Evolutionary conservation across 1,284 basidiomycete species (phyloP).

Genomic region (Tilletia walkeri): DNA sequence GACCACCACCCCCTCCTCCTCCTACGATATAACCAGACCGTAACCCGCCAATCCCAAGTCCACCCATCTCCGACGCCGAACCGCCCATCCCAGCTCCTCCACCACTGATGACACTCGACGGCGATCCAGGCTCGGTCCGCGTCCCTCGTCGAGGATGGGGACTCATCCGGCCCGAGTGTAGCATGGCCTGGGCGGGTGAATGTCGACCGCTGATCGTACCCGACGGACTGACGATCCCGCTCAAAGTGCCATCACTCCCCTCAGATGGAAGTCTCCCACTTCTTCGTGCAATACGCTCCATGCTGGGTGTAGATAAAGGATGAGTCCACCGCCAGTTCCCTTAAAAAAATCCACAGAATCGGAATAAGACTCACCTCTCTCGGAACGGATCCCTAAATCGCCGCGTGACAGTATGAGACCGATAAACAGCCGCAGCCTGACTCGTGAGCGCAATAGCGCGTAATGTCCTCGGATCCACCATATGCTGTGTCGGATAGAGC

Average conservation of each 20-base stretch:
- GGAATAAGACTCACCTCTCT: constrained; percentile 22
- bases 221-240: not conserved
- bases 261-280: constrained; percentile 17
- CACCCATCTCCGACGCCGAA: not conserved
- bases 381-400: constrained; percentile 52
- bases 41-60: not conserved
- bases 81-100: not conserved
- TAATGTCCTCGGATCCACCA: constrained; percentile 46
- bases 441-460: constrained; percentile 51
- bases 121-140: not conserved
- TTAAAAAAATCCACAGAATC: too few species aligned
- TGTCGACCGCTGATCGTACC: constrained; percentile 8
- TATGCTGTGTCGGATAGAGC: not conserved
- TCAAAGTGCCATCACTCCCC: not conserved
- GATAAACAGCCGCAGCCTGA: constrained; percentile 45
- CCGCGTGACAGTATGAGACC: constrained; percentile 48
- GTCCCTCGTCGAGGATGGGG: not conserved
- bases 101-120: not conserved
- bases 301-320: not conserved
- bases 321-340: not conserved
- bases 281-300: constrained; percentile 37
- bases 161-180: constrained; percentile 2
- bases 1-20: not conserved
- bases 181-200: constrained; percentile 7
- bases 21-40: not conserved